These are phyloP conservation scores for Rutstroemia sp. DNA, from an alignment of 2,329 filamentous ascomycete genomes.

Conservation along the genomic window DNA sequence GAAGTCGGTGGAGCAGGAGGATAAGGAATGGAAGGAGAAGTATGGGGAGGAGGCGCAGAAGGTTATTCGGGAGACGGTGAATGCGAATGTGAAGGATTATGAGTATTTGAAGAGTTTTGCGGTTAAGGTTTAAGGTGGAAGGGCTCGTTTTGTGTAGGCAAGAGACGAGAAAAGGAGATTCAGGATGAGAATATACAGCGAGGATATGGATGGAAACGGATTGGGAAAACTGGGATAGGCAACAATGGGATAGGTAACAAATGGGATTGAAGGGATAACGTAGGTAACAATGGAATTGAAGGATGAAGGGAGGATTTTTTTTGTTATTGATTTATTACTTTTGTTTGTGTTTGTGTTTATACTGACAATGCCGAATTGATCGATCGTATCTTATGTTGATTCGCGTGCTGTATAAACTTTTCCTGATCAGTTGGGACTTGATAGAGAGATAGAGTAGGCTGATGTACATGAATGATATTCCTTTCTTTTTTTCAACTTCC, in stretches of 20 bases:
- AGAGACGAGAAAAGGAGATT: not conserved
- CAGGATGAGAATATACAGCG: no score
- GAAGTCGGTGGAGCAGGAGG: constrained; percentile 57
- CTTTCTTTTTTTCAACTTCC: no score
- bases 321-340: no score
- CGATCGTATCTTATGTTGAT: not conserved
- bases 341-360: no score
- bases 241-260: not conserved
- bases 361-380: no score
- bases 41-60: constrained; percentile 65
- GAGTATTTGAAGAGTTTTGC: constrained; percentile 77
- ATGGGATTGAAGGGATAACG: not conserved
- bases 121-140: constrained; percentile 43
- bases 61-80: constrained; percentile 62
- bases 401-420: not conserved
- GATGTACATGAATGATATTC: not conserved
- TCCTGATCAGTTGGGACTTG: not conserved
- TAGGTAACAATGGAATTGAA: no score
- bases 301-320: no score
- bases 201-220: no score
- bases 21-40: constrained; percentile 65
- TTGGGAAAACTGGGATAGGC: no score
- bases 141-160: not conserved
- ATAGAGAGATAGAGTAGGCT: not conserved
- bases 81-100: constrained; percentile 66